These are phyloP conservation scores for Platanthera guangdongensis DNA, from an alignment of 106 monocot species.

Conservation along the genomic window DNA sequence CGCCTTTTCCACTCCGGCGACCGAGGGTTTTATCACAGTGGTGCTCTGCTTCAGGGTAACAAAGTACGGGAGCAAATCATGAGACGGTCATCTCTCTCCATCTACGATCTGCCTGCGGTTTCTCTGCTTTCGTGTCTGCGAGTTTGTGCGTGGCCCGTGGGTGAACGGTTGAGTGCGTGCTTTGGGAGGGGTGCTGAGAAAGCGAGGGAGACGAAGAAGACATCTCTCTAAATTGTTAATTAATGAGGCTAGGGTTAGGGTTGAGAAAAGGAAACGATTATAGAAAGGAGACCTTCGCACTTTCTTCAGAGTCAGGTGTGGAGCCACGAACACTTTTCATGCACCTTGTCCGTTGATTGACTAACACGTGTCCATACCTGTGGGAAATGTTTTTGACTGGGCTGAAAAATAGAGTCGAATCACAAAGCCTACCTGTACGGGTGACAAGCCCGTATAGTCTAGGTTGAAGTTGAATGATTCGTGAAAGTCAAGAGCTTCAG, in stretches of 20 bases:
- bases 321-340: neutral
- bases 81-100: neutral
- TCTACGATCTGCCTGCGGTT: neutral
- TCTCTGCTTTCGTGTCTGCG: slow-evolving; percentile 1
- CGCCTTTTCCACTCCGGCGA: neutral
- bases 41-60: neutral
- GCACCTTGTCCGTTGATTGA: neutral
- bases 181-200: neutral
- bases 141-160: slow-evolving; percentile 8
- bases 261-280: neutral
- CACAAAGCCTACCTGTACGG: too few relatives aligned
- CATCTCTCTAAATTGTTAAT: neutral
- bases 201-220: neutral
- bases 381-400: neutral
- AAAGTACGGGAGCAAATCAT: slow-evolving; percentile 2
- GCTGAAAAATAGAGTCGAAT: too few relatives aligned
- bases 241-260: neutral
- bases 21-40: neutral
- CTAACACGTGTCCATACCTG: neutral
- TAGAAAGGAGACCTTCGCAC: neutral
- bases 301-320: neutral
- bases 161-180: neutral
- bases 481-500: too few relatives aligned
- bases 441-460: too few relatives aligned
- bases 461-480: too few relatives aligned